Base-by-base conservation (phyloP, 306 rosid species). In the Bauhinia variegata region DNA sequence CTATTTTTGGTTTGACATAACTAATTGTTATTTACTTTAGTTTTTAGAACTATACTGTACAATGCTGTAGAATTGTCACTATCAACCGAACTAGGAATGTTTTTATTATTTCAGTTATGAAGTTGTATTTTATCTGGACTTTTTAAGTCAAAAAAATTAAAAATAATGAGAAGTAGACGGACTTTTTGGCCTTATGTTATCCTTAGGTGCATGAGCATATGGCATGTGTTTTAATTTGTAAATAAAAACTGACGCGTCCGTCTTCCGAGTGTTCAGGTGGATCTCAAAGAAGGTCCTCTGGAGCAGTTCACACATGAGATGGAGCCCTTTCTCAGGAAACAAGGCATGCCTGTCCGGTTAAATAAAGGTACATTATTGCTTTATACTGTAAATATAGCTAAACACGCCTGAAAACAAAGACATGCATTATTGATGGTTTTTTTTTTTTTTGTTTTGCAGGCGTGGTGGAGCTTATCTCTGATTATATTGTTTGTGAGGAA, bases 311-410 rank as follows among this genome's bases (percentile, higher is more conserved):
- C 87, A 6, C 99, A 93, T 75, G 99, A 93, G 83, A 93, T 93
- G 99, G 99, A 93, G 60, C 99, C 99, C 43, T 83, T 88, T 56
- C 87, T 93, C 16, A 84, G 99, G 36, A 93, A 93, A 83, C 96
- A 88, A 70, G 96, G 99, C 63, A 82, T 93, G 92, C 99, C 99
- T 44, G 96, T 93, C 54, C 95, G 99, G 63, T 83, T 93, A 76
- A 93, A 86, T 63, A 93, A 90, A 78, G 99, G 99, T 93, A 13
- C 17, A 12, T 44, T 56, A 10, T 63, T 57, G 61, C 44, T 44
- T 46, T 66, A 8, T 36, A 47, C 32, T 59, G 8, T 42, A 28
- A 47, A 36, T 51, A 28, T 4, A 48, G 18, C 48, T 52, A 32
- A 36, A 33, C 6, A 58, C 15, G 19, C 65, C 12, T 76, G 16